Evolutionary conservation across 2,329 filamentous ascomycete genomes (phyloP).

Genomic region (Arthrobotrys pseudoclavata): DNA sequence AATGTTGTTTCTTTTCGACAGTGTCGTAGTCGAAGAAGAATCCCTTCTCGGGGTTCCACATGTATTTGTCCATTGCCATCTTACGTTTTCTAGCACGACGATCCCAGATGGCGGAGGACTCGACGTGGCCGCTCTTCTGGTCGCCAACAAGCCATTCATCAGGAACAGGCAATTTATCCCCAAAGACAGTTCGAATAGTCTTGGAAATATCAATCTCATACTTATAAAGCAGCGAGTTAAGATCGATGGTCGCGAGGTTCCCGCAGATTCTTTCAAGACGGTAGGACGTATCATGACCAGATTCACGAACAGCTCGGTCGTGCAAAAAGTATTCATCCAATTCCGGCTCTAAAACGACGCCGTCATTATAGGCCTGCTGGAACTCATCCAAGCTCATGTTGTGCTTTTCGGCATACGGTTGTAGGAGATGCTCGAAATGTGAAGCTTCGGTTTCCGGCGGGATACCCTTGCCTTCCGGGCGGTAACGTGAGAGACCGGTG

Average conservation of each 20-base stretch:
- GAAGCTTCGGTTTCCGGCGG: constrained; percentile 90
- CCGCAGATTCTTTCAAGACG: constrained; percentile 89
- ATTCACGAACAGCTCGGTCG: constrained; percentile 94
- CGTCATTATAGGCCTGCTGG: constrained; percentile 86
- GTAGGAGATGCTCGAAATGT: constrained; percentile 86
- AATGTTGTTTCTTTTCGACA: constrained; percentile 80
- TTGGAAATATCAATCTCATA: constrained; percentile 94
- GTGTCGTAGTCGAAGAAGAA: constrained; percentile 99
- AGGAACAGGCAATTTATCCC: constrained; percentile 84
- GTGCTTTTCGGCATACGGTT: constrained; percentile 86
- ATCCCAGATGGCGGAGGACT: constrained; percentile 91
- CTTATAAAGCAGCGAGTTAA: constrained; percentile 96
- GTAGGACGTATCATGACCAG: constrained; percentile 96
- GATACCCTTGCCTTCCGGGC: constrained; percentile 84
- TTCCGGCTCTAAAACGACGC: constrained; percentile 82
- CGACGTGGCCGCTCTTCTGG: constrained; percentile 76
- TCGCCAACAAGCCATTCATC: constrained; percentile 81
- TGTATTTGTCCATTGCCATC: constrained; percentile 87
- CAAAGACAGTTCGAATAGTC: constrained; percentile 85
- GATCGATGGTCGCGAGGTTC: constrained; percentile 90
- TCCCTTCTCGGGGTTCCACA: constrained; percentile 91
- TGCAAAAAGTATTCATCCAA: constrained; percentile 96
- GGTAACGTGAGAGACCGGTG: constrained; percentile 86
- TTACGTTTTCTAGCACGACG: constrained; percentile 87
- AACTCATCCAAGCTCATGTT: constrained; percentile 86